These are phyloP conservation scores for Podospora comata DNA, from an alignment of 495 filamentous ascomycete species.

Conservation along the genomic window DNA sequence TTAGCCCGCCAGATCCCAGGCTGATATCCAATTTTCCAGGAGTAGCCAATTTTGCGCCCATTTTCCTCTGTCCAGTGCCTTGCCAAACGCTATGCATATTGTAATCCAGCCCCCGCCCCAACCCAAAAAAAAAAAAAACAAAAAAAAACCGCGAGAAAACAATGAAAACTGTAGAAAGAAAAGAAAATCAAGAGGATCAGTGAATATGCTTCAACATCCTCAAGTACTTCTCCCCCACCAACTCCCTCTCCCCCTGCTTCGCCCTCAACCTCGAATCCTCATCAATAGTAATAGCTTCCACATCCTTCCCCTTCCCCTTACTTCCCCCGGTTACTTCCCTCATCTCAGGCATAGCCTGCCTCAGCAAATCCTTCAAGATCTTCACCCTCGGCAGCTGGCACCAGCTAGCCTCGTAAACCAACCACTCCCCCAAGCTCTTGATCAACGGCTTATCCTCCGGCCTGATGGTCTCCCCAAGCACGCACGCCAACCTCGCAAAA, in stretches of 20 bases:
- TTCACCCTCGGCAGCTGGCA: constrained; percentile 16
- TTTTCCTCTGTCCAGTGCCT: neutral
- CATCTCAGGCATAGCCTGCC: constrained; percentile 17
- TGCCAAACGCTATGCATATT: neutral
- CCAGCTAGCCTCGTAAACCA: constrained; percentile 34
- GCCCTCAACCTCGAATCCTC: constrained; percentile 24
- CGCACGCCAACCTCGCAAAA: constrained; percentile 28
- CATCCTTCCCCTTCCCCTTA: constrained; percentile 15
- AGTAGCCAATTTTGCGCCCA: neutral
- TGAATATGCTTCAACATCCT: constrained; percentile 16
- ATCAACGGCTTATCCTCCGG: constrained; percentile 17
- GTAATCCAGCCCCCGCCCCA: neutral
- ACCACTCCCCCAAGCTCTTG: constrained; percentile 33
- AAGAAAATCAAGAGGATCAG: neutral
- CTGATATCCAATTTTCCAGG: neutral
- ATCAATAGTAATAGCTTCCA: constrained; percentile 21
- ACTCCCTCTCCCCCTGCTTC: constrained; percentile 22
- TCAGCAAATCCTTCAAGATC: constrained; percentile 20
- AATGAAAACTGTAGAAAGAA: neutral
- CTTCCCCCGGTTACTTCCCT: neutral
- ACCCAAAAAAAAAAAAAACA: no score
- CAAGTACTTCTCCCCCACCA: constrained; percentile 23
- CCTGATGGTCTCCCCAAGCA: constrained; percentile 16
- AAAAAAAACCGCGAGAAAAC: neutral
- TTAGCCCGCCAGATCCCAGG: neutral